Evolutionary conservation across 192 early-diverging fungal genomes (phyloP).

Genomic region (Chytriomyces confervae): DNA sequence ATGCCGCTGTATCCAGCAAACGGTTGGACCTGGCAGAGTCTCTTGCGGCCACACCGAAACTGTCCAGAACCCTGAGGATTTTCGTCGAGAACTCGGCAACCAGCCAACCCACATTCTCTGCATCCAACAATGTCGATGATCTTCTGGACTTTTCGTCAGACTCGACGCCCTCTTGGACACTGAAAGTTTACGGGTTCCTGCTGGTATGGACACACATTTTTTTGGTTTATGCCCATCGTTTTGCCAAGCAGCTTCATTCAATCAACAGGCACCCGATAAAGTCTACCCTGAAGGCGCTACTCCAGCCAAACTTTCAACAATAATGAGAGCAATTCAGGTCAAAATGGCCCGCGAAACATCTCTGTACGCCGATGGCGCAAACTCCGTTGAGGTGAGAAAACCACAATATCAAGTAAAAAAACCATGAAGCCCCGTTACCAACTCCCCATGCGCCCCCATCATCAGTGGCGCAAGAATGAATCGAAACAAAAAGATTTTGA

Average conservation of each 20-base stretch:
- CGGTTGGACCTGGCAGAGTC: no score
- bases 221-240: no score
- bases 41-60: no score
- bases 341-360: constrained; percentile 80
- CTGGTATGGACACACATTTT: constrained; percentile 40
- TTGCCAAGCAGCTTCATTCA: not conserved
- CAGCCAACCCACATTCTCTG: constrained; percentile 61
- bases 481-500: constrained; percentile 63
- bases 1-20: no score
- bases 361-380: constrained; percentile 74
- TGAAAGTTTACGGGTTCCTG: constrained; percentile 87
- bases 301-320: constrained; percentile 67
- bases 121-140: no score
- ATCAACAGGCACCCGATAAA: not conserved
- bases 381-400: constrained; percentile 68
- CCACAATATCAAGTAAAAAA: not conserved
- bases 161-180: constrained; percentile 83
- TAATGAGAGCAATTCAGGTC: constrained; percentile 84
- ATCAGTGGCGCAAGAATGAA: constrained; percentile 31
- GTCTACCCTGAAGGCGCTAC: not conserved
- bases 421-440: not conserved
- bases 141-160: constrained; percentile 14
- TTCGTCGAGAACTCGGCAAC: constrained; percentile 87
- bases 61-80: constrained; percentile 74
- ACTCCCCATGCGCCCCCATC: not conserved